These are phyloP conservation scores for Cicer pinnatifidum DNA, from an alignment of 306 rosid species.

Conservation along the genomic window DNA sequence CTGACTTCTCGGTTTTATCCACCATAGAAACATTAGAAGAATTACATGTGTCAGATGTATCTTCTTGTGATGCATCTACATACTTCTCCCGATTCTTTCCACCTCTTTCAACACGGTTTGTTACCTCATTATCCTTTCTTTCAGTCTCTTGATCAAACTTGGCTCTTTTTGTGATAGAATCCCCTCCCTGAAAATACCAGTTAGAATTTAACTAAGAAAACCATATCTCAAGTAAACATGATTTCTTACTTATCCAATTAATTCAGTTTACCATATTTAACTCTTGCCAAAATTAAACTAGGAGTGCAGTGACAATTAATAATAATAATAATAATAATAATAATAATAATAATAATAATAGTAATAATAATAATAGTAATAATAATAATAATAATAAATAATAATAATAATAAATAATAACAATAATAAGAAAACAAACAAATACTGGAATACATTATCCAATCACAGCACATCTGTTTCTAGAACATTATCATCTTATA, in stretches of 20 bases:
- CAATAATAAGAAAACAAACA: conserved; percentile 6
- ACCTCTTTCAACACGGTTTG: conserved; percentile 44
- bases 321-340: background rate
- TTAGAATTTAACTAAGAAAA: background rate
- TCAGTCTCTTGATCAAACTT: conserved; percentile 66
- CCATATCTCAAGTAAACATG: background rate
- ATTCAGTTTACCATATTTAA: background rate
- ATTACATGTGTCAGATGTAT: conserved; percentile 50
- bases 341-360: background rate
- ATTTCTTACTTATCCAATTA: background rate
- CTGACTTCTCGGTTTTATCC: conserved; percentile 57
- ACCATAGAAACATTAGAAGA: conserved; percentile 55
- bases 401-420: conserved; percentile 2
- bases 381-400: background rate
- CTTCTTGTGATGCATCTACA: conserved; percentile 53
- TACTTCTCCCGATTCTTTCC: conserved; percentile 48
- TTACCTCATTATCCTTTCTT: conserved; percentile 46
- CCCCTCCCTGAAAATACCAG: conserved; percentile 60
- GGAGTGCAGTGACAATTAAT: conserved; percentile 6
- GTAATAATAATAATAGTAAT: background rate
- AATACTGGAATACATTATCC: background rate
- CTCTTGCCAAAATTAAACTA: conserved; percentile 21
- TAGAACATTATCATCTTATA: background rate
- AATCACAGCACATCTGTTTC: background rate
- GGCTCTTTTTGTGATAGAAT: conserved; percentile 60